phyloP scores from a whole-genome alignment of 192 early-diverging fungal species.

The Hyaloraphidium curvatum region DNA sequence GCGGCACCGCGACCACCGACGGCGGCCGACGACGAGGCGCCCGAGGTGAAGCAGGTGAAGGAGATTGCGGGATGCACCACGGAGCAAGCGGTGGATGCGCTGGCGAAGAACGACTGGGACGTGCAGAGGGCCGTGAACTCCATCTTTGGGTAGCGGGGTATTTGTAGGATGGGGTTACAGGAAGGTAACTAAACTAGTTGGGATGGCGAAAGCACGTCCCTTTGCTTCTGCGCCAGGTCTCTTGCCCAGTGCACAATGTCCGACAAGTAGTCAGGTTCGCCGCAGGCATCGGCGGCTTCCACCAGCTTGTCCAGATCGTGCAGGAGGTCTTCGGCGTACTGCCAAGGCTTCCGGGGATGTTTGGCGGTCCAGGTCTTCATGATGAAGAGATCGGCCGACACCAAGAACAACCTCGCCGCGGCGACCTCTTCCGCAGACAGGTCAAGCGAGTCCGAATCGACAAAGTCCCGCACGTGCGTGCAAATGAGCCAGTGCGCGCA shows the following conservation, averaged over 20 bases:
- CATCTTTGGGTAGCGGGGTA: background rate
- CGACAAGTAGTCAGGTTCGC: too few relatives aligned
- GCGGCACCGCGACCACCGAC: background rate
- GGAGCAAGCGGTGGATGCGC: background rate
- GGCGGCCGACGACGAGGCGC: background rate
- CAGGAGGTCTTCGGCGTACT: too few relatives aligned
- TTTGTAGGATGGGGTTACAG: background rate
- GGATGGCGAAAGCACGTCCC: too few relatives aligned
- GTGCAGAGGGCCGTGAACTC: background rate
- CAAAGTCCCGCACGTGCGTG: background rate
- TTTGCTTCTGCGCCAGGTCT: too few relatives aligned
- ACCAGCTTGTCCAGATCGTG: too few relatives aligned
- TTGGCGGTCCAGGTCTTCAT: conserved; percentile 4
- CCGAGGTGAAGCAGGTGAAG: conserved; percentile 1
- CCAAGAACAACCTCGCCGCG: conserved; percentile 4
- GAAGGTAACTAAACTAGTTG: too few relatives aligned
- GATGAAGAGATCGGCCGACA: conserved; percentile 5
- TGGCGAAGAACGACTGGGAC: background rate
- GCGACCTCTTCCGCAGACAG: background rate
- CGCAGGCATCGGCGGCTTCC: too few relatives aligned
- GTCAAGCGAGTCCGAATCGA: background rate
- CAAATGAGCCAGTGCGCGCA: too few relatives aligned
- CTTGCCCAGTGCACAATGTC: too few relatives aligned
- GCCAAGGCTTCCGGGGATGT: too few relatives aligned
- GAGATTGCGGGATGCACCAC: background rate